Evolutionary conservation across 768 basidiomycete species (phyloP).

Genomic region (Mycena latifolia): DNA sequence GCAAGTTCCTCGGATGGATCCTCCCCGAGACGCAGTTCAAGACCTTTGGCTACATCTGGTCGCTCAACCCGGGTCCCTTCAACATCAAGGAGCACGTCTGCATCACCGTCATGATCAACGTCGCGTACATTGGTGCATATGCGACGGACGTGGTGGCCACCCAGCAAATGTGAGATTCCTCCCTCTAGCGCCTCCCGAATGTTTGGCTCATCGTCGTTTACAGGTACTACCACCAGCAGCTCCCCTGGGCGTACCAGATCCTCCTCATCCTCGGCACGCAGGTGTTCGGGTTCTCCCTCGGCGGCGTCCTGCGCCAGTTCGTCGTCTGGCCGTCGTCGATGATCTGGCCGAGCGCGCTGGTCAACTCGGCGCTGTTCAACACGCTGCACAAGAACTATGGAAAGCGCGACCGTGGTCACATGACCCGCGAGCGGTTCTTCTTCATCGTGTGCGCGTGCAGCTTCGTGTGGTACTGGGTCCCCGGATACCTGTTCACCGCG

Average conservation of each 20-base stretch:
- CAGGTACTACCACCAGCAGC: slow-evolving; percentile 61
- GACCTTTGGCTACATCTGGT: slow-evolving; percentile 79
- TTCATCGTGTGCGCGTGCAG: slow-evolving; percentile 66
- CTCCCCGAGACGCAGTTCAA: slow-evolving; percentile 75
- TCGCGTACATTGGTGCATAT: slow-evolving; percentile 73
- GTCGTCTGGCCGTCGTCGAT: slow-evolving; percentile 89
- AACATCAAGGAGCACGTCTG: slow-evolving; percentile 92
- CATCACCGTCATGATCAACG: slow-evolving; percentile 86
- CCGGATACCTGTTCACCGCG: slow-evolving; percentile 88
- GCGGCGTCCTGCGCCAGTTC: slow-evolving; percentile 81
- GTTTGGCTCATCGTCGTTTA: too few relatives aligned
- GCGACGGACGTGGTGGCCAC: slow-evolving; percentile 76
- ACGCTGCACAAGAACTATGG: slow-evolving; percentile 85
- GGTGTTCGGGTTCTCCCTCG: slow-evolving; percentile 77
- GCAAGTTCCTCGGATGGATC: slow-evolving; percentile 74
- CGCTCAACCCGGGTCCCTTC: slow-evolving; percentile 87
- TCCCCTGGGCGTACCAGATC: slow-evolving; percentile 68
- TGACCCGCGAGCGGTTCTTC: slow-evolving; percentile 88
- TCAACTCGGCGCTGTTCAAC: slow-evolving; percentile 88
- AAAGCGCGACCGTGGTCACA: slow-evolving; percentile 73
- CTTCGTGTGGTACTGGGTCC: slow-evolving; percentile 82
- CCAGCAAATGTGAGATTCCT: slow-evolving; percentile 62
- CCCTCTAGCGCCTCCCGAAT: too few relatives aligned
- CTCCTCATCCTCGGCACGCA: slow-evolving; percentile 74
- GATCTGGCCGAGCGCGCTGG: slow-evolving; percentile 92